phyloP scores from a whole-genome alignment of 2,329 filamentous ascomycete genomes.

The Trichoderma cornu-damae region DNA sequence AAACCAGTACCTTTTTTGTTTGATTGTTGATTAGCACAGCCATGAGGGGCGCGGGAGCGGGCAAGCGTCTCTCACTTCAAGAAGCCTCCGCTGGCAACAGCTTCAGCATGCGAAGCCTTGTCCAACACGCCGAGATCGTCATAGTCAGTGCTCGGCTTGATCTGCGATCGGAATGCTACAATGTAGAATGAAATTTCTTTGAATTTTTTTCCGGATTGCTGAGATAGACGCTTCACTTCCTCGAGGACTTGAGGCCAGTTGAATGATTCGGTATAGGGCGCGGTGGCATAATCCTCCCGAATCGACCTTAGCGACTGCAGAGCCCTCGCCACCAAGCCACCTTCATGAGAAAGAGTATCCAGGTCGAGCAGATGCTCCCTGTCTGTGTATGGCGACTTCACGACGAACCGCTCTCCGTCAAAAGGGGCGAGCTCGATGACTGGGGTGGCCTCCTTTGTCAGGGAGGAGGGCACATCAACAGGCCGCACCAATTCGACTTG shows the following conservation, averaged over 20 bases:
- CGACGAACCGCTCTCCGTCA: constrained; percentile 38
- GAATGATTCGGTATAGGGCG: constrained; percentile 66
- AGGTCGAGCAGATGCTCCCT: constrained; percentile 69
- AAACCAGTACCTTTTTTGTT: constrained; percentile 74
- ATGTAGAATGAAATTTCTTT: constrained; percentile 67
- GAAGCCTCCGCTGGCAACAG: constrained; percentile 71
- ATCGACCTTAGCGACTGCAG: constrained; percentile 59
- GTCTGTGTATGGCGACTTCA: constrained; percentile 72
- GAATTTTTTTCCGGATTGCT: constrained; percentile 48
- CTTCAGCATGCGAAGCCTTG: constrained; percentile 73
- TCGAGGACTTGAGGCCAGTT: constrained; percentile 66
- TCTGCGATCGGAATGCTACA: constrained; percentile 73
- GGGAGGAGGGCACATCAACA: constrained; percentile 23
- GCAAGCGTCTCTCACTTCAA: constrained; percentile 55
- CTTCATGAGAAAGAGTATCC: constrained; percentile 57
- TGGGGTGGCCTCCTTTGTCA: constrained; percentile 26
- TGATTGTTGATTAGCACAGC: constrained; percentile 23
- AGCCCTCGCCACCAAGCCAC: constrained; percentile 65
- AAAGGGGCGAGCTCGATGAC: constrained; percentile 25
- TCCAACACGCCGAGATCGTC: constrained; percentile 68
- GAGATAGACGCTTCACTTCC: constrained; percentile 49
- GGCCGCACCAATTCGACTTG: constrained; percentile 24
- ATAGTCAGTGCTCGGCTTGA: constrained; percentile 62
- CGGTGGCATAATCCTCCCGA: constrained; percentile 69
- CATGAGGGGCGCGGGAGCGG: not conserved